Evolutionary conservation across 768 basidiomycete species (phyloP).

Genomic region (Rickenella mellea): DNA sequence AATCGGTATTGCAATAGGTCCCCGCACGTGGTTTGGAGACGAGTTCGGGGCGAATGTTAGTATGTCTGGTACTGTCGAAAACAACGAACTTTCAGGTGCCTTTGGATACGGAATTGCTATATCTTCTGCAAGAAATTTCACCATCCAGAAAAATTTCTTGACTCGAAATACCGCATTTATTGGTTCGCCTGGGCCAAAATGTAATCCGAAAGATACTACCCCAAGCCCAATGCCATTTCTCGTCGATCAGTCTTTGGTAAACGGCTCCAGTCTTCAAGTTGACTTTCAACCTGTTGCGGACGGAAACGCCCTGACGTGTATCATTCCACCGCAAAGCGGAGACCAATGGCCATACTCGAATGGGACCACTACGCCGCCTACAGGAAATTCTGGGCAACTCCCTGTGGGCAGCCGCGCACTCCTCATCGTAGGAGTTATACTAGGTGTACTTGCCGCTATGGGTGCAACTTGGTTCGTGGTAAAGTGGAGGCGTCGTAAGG

Average conservation of each 20-base stretch:
- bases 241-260: slow-evolving; percentile 33
- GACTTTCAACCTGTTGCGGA: slow-evolving; percentile 43
- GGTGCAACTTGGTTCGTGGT: slow-evolving; percentile 37
- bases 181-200: slow-evolving; percentile 47
- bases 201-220: slow-evolving; percentile 36
- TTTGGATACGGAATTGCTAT: slow-evolving; percentile 70
- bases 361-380: slow-evolving; percentile 9
- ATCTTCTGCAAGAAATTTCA: slow-evolving; percentile 56
- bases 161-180: slow-evolving; percentile 46
- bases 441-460: slow-evolving; percentile 33
- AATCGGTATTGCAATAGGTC: slow-evolving; percentile 75
- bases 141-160: slow-evolving; percentile 50
- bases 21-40: slow-evolving; percentile 66
- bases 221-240: slow-evolving; percentile 55
- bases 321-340: slow-evolving; percentile 56
- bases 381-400: too few species aligned
- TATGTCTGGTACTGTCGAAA: slow-evolving; percentile 40
- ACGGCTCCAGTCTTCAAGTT: slow-evolving; percentile 34
- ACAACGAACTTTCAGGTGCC: slow-evolving; percentile 55
- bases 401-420: slow-evolving; percentile 32
- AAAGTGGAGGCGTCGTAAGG: too few species aligned
- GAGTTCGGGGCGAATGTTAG: slow-evolving; percentile 45
- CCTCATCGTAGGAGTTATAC: slow-evolving; percentile 41
- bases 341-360: slow-evolving; percentile 65
- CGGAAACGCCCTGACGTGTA: slow-evolving; percentile 54